Base-by-base conservation (phyloP, 495 filamentous ascomycete species). In the Penicillium ucsense region DNA sequence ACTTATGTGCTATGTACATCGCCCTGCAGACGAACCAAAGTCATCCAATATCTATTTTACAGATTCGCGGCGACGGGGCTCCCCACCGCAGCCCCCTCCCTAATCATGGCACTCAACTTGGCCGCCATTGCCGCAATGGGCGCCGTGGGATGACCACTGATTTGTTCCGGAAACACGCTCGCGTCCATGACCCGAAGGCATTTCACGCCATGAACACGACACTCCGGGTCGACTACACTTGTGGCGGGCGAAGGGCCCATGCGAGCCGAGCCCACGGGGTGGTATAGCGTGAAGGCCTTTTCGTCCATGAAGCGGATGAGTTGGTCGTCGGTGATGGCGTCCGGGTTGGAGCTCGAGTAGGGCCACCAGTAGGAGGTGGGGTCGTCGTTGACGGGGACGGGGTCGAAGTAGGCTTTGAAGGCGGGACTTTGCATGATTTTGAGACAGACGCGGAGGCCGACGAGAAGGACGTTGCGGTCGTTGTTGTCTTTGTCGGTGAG, bases 191-290 rank as follows among this genome's bases (percentile, higher is more conserved):
- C 66, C 5, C 75, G 62, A 11, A 79, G 62, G 9, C 62, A 63
- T 10, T 65, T 53, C 29, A 77, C 61, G 7, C 72, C 76, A 49
- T 73, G 68, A 28, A 79, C 74, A 43, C 62, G 66, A 35, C 76
- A 69, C 46, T 71, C 52, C 41, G 57, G 43, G 51, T 78, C 73
- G 31, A 80, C 75, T 1, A 76, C 74, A 20, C 73, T 61, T 2
- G 38, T 45, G 4, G 27, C 34, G 8, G 57, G 45, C 3, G 55
- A 45, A 0, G 51, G 32, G 4, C 54, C 57, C 54, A 61, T 61
- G 9, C 57, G 54, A 28, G 57, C 57, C 6, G 54, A 50, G n/a
- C 57, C 57, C 0, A 61, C 54, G 3, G 57, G 57, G 11, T 61
- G 57, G 30, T 61, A 55, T 8, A 57, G 38, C 0, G 57, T 61